Conservation (phyloP, 2,329 filamentous ascomycete genomes). For the Escovopsis weberi region DNA sequence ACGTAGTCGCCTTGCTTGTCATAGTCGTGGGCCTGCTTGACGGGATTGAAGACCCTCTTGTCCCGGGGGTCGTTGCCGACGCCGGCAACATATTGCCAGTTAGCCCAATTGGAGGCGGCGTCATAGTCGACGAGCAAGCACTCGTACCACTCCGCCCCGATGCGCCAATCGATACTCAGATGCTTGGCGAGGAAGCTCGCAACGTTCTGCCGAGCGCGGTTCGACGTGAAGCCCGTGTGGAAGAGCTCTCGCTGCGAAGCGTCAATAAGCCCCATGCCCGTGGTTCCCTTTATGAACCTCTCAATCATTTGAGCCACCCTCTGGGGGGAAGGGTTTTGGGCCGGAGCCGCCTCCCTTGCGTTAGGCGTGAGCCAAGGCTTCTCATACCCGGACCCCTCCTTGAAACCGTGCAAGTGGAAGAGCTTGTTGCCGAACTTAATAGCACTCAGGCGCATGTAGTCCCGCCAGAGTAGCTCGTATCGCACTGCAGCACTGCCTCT, state of each 20-base stretch:
- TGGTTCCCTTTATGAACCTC: constrained; percentile 51
- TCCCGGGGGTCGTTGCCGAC: constrained; percentile 68
- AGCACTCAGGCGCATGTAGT: constrained; percentile 67
- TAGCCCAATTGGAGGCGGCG: constrained; percentile 62
- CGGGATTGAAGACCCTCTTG: constrained; percentile 63
- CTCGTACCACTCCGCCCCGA: constrained; percentile 76
- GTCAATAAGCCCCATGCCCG: constrained; percentile 65
- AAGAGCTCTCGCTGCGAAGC: constrained; percentile 61
- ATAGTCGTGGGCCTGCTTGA: constrained; percentile 70
- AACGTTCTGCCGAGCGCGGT: constrained; percentile 62
- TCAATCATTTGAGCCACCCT: constrained; percentile 35
- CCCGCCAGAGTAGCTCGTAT: constrained; percentile 63
- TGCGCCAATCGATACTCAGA: constrained; percentile 61
- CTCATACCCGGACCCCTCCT: constrained; percentile 25
- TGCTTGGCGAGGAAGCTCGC: constrained; percentile 62
- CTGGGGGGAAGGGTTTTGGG: constrained; percentile 26
- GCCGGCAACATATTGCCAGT: constrained; percentile 71
- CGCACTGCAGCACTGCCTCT: constrained; percentile 54
- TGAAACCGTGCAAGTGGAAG: constrained; percentile 52
- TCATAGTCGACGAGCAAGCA: constrained; percentile 63
- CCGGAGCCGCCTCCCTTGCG: constrained; percentile 12
- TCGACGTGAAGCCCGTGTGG: constrained; percentile 65
- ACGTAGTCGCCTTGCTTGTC: constrained; percentile 57
- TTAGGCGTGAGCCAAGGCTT: constrained; percentile 33
- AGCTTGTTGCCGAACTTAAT: constrained; percentile 53